phyloP scores from a whole-genome alignment of 306 rosid genomes.

The Castanea crenata region DNA sequence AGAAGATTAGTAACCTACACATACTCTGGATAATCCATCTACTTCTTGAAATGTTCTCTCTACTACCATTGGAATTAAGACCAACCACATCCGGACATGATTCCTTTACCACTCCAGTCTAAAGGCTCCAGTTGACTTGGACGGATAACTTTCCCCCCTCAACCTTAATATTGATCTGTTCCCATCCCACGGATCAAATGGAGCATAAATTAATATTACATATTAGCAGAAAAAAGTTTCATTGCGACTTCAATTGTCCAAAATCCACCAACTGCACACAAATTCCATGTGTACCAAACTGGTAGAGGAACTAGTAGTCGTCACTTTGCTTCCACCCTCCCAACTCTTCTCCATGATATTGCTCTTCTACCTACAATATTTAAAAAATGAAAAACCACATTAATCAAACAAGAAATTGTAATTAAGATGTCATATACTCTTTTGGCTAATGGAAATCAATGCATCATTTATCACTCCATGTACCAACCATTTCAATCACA shows the following conservation, averaged over 20 bases:
- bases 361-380: slow-evolving; percentile 47
- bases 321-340: slow-evolving; percentile 82
- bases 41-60: too few species aligned
- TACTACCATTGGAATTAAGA: too few species aligned
- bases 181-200: neutral
- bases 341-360: slow-evolving; percentile 20
- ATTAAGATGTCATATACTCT: neutral
- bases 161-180: too few species aligned
- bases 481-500: neutral
- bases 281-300: slow-evolving; percentile 1
- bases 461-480: neutral
- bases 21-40: too few species aligned
- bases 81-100: too few species aligned
- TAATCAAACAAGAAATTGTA: neutral
- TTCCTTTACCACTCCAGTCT: too few species aligned
- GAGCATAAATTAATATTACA: neutral
- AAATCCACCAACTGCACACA: neutral
- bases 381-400: slow-evolving; percentile 8
- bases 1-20: too few species aligned
- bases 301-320: neutral
- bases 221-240: neutral
- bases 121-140: too few species aligned
- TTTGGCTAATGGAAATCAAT: neutral
- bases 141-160: too few species aligned
- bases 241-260: neutral